Conservation (phyloP, 1,139 yeast genomes). For the Yamadazyma blattariae region DNA sequence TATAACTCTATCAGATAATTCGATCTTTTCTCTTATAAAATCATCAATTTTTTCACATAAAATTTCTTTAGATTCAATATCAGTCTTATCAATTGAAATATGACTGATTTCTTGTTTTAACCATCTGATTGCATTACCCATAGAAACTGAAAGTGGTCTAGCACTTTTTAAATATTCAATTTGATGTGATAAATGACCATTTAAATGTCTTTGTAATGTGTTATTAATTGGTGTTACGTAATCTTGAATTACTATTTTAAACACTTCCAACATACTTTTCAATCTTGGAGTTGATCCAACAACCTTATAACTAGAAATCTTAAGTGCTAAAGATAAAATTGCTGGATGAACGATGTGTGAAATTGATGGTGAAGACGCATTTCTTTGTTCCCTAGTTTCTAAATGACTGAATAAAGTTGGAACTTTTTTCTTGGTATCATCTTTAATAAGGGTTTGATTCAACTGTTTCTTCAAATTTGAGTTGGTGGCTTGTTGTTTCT, state of each 20-base stretch:
- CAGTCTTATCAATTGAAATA: conserved; percentile 69
- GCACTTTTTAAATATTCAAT: conserved; percentile 90
- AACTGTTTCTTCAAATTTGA: conserved; percentile 56
- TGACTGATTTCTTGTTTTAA: conserved; percentile 88
- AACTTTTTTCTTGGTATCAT: conserved; percentile 35
- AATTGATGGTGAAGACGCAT: conserved; percentile 59
- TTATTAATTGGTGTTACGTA: conserved; percentile 85
- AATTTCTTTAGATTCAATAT: conserved; percentile 66
- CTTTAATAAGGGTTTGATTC: conserved; percentile 51
- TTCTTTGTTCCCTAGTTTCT: conserved; percentile 78
- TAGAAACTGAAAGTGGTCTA: conserved; percentile 85
- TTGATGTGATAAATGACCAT: conserved; percentile 88
- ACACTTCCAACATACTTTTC: conserved; percentile 79
- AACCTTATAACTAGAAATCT: conserved; percentile 77
- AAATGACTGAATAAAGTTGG: conserved; percentile 82
- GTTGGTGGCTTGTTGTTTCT: conserved; percentile 38
- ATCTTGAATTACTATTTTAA: conserved; percentile 74
- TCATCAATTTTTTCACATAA: conserved; percentile 70
- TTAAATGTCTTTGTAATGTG: conserved; percentile 82
- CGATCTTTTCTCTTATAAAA: conserved; percentile 82
- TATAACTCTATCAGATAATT: conserved; percentile 79
- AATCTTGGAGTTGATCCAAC: conserved; percentile 92
- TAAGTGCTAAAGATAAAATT: conserved; percentile 72
- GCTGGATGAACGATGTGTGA: conserved; percentile 85
- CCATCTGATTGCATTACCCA: conserved; percentile 99